These are phyloP conservation scores for Cadophora gregata DNA, from an alignment of 2,329 filamentous ascomycete species.

Conservation along the genomic window DNA sequence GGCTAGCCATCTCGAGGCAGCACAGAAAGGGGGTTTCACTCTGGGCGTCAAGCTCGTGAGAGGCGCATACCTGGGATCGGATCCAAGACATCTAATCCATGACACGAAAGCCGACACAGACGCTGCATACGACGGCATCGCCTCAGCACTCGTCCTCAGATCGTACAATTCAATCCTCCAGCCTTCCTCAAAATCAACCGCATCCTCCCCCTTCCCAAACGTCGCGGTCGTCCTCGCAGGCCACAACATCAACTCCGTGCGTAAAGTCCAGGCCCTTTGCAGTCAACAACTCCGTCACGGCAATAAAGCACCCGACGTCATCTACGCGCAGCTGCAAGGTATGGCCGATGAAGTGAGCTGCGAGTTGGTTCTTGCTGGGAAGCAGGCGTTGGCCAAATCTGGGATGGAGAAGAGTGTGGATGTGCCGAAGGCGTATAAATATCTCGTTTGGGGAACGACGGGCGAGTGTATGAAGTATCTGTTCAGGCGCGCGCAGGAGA, in stretches of 20 bases:
- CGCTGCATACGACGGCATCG: slow-evolving; percentile 72
- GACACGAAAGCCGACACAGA: slow-evolving; percentile 76
- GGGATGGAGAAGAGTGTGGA: slow-evolving; percentile 49
- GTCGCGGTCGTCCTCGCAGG: slow-evolving; percentile 76
- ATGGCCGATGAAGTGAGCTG: slow-evolving; percentile 95
- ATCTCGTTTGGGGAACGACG: slow-evolving; percentile 72
- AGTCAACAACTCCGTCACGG: slow-evolving; percentile 46
- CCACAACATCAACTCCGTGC: slow-evolving; percentile 79
- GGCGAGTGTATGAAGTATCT: slow-evolving; percentile 83
- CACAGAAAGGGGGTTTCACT: slow-evolving; percentile 64
- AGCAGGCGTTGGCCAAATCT: slow-evolving; percentile 35
- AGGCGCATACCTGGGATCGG: slow-evolving; percentile 74
- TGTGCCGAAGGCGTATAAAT: slow-evolving; percentile 65
- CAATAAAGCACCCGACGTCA: slow-evolving; percentile 51
- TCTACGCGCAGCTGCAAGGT: slow-evolving; percentile 84
- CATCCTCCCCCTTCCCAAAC: slow-evolving; percentile 55
- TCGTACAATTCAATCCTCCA: slow-evolving; percentile 62
- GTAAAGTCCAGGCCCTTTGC: slow-evolving; percentile 58
- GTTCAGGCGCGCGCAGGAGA: slow-evolving; percentile 73
- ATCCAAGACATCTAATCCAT: slow-evolving; percentile 73
- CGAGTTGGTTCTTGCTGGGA: slow-evolving; percentile 51
- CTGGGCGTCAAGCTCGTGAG: slow-evolving; percentile 78
- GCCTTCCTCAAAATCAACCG: slow-evolving; percentile 48
- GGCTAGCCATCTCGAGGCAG: slow-evolving; percentile 62
- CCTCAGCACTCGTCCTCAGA: slow-evolving; percentile 68